Conservation (phyloP, 176 grass and related monocot genomes). For the Miscanthus lutarioriparius region DNA sequence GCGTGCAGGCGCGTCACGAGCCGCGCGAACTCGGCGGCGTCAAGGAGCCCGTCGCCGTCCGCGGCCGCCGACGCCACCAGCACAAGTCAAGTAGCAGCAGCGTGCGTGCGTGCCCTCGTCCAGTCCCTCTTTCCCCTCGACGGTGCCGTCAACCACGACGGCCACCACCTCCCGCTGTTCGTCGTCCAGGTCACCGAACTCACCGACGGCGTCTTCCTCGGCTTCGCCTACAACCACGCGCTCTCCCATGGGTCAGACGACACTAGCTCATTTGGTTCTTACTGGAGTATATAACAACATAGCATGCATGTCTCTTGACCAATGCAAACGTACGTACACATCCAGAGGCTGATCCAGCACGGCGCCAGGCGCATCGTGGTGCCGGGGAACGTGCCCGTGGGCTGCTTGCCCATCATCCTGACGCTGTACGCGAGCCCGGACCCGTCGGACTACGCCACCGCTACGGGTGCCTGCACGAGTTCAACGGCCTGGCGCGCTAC, state of each 20-base stretch:
- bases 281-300: no score
- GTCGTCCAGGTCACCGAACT: slow-evolving; percentile 62
- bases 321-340: background rate
- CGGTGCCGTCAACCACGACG: slow-evolving; percentile 53
- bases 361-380: slow-evolving; percentile 44
- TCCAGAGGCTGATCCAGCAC: slow-evolving; percentile 40
- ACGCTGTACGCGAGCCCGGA: slow-evolving; percentile 38
- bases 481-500: slow-evolving; percentile 32
- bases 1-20: no score
- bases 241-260: slow-evolving; percentile 38
- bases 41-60: no score
- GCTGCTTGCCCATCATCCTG: slow-evolving; percentile 44
- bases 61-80: no score
- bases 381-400: slow-evolving; percentile 39
- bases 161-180: slow-evolving; percentile 44
- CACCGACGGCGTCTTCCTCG: slow-evolving; percentile 65
- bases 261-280: no score
- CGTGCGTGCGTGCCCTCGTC: background rate
- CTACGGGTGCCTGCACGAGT: slow-evolving; percentile 42
- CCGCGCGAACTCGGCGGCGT: no score
- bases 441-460: slow-evolving; percentile 37
- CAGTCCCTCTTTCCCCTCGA: slow-evolving; percentile 46
- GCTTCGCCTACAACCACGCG: slow-evolving; percentile 59
- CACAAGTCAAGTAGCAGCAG: no score
- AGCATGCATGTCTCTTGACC: no score